Evolutionary conservation across 1,139 yeast species (phyloP).

Genomic region (Diutina ranongensis): DNA sequence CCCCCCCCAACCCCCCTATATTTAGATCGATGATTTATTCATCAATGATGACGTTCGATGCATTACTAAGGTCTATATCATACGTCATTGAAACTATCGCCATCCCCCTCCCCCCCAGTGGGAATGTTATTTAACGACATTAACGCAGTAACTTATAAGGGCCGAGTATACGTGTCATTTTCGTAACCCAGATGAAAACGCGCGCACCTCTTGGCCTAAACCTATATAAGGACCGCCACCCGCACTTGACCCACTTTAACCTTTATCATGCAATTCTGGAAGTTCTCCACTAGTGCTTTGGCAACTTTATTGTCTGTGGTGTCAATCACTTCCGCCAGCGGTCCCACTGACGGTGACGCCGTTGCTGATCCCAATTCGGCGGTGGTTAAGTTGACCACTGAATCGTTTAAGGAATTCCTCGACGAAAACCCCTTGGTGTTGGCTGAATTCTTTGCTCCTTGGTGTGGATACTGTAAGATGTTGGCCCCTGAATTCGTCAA

Average conservation of each 20-base stretch:
- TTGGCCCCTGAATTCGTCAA: constrained; percentile 82
- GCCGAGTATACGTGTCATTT: constrained; percentile 4
- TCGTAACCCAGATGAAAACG: background rate
- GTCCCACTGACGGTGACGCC: constrained; percentile 46
- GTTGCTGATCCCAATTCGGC: constrained; percentile 76
- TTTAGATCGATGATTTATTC: no score
- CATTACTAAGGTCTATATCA: no score
- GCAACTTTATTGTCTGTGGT: constrained; percentile 7
- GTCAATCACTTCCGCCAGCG: constrained; percentile 17
- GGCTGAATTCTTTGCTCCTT: constrained; percentile 96
- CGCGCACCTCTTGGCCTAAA: background rate
- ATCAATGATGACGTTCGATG: no score
- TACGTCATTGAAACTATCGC: no score
- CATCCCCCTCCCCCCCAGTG: no score
- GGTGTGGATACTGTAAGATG: constrained; percentile 98
- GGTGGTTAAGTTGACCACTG: constrained; percentile 65
- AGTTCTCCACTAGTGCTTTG: constrained; percentile 1
- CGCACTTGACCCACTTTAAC: background rate
- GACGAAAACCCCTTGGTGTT: constrained; percentile 67
- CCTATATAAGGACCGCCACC: background rate
- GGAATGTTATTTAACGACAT: no score
- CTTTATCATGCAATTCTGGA: constrained; percentile 1
- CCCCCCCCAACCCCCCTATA: no score
- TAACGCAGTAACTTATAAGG: background rate
- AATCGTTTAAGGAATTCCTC: constrained; percentile 52